phyloP scores from a whole-genome alignment of 2,329 filamentous ascomycete genomes.

The Elsinoe batatas region DNA sequence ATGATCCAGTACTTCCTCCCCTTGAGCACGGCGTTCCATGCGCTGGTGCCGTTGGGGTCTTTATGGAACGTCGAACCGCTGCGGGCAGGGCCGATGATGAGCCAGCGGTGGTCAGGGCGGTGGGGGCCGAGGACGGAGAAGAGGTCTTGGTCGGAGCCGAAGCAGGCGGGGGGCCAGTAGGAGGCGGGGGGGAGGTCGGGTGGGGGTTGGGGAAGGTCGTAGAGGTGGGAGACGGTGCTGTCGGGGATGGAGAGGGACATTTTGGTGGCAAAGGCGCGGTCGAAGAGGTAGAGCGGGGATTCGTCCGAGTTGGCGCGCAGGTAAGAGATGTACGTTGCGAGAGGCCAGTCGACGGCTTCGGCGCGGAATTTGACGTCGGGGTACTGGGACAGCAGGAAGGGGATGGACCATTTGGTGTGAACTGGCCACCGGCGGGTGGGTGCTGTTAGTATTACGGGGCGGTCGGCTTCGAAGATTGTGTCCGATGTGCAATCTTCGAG shows the following conservation, averaged over 20 bases:
- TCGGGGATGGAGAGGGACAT: slow-evolving; percentile 60
- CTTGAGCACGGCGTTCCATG: slow-evolving; percentile 88
- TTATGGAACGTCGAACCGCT: slow-evolving; percentile 96
- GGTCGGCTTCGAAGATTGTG: slow-evolving; percentile 58
- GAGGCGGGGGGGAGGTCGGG: slow-evolving; percentile 29
- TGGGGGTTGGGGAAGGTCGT: slow-evolving; percentile 8
- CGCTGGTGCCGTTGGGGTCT: slow-evolving; percentile 59
- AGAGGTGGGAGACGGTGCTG: slow-evolving; percentile 20
- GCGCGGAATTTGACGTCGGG: slow-evolving; percentile 65
- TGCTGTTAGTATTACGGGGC: slow-evolving; percentile 76
- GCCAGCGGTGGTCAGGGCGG: slow-evolving; percentile 80
- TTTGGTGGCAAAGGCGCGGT: slow-evolving; percentile 76
- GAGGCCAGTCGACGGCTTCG: slow-evolving; percentile 86
- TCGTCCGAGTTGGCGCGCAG: slow-evolving; percentile 74
- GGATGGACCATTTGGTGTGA: slow-evolving; percentile 62
- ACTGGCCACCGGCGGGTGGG: slow-evolving; percentile 77
- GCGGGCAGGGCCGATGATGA: slow-evolving; percentile 78
- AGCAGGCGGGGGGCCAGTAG: slow-evolving; percentile 76
- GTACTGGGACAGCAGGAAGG: slow-evolving; percentile 56
- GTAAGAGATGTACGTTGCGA: slow-evolving; percentile 72
- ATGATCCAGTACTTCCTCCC: slow-evolving; percentile 98
- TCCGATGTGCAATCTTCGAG: slow-evolving; percentile 48
- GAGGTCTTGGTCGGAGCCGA: slow-evolving; percentile 75
- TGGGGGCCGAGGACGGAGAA: slow-evolving; percentile 70
- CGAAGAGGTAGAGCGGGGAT: slow-evolving; percentile 86